Evolutionary conservation across 1,139 yeast species (phyloP).

Genomic region (Pichia sp.): DNA sequence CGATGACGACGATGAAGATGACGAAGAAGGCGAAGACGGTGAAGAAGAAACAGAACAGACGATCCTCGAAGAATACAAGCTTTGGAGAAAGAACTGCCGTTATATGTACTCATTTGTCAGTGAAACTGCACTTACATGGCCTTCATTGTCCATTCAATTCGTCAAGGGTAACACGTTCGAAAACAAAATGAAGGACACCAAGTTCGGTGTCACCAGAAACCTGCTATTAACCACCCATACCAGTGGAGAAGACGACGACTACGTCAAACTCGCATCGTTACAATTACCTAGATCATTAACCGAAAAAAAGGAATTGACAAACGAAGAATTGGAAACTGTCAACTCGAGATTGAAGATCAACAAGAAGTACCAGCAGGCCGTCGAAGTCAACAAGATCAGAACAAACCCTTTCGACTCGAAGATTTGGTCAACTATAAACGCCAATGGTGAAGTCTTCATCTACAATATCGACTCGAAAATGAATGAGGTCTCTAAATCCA

Average conservation of each 20-base stretch:
- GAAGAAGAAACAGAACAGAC: constrained; percentile 38
- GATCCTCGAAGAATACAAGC: constrained; percentile 66
- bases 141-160: constrained; percentile 78
- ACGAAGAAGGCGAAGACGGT: constrained; percentile 14
- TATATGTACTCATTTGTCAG: constrained; percentile 79
- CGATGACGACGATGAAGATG: constrained; percentile 13
- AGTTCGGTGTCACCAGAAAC: constrained; percentile 25
- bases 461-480: constrained; percentile 43
- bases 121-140: constrained; percentile 80
- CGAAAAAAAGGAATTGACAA: constrained; percentile 27
- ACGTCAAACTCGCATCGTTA: constrained; percentile 71
- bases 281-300: constrained; percentile 55
- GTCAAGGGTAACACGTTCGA: constrained; percentile 45
- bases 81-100: constrained; percentile 80
- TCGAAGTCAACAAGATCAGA: constrained; percentile 70
- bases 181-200: constrained; percentile 28
- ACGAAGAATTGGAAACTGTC: constrained; percentile 35
- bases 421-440: constrained; percentile 74
- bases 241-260: constrained; percentile 74
- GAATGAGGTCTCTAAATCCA: constrained; percentile 13
- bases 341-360: constrained; percentile 59
- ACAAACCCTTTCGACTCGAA: constrained; percentile 72
- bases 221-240: constrained; percentile 86
- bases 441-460: constrained; percentile 69
- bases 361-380: constrained; percentile 49